A percentile compares a stretch with the other conserved stretches of the same genome.
Evolutionary conservation across 179 eudicot species (phyloP).

Genomic region (Gypsophila paniculata): DNA sequence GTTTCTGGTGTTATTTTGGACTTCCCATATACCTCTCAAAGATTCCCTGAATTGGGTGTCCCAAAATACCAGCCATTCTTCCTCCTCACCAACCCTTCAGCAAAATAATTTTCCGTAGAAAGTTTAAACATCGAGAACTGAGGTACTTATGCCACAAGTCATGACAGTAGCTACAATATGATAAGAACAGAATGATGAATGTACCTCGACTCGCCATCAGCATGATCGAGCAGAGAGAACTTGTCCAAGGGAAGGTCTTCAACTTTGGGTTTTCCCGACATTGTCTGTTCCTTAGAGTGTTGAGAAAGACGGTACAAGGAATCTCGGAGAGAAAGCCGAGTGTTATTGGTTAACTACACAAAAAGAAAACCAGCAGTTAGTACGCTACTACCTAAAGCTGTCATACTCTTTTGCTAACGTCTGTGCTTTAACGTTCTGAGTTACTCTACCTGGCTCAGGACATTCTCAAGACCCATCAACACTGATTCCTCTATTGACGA

Average conservation of each 20-base stretch:
- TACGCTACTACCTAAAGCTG: constrained; percentile 9
- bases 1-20: neutral
- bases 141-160: neutral
- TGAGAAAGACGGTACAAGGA: constrained; percentile 76
- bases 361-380: constrained; percentile 16
- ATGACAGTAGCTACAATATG: neutral
- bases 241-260: constrained; percentile 35
- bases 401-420: neutral
- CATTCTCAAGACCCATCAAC: constrained; percentile 48
- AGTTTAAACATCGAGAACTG: neutral
- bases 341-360: constrained; percentile 45
- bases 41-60: constrained; percentile 6
- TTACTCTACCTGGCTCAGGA: constrained; percentile 48
- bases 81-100: constrained; percentile 14
- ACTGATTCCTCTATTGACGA: constrained; percentile 52
- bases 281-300: constrained; percentile 40
- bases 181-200: neutral
- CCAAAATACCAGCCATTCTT: constrained; percentile 14
- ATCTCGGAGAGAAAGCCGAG: constrained; percentile 72
- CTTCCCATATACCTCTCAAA: constrained; percentile 19
- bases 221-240: constrained; percentile 21
- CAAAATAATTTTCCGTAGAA: neutral
- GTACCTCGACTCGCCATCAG: constrained; percentile 32
- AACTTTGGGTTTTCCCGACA: constrained; percentile 16
- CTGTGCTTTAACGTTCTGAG: neutral